Conservation (phyloP, 331 rosid genomes). For the Dryas integrifolia region DNA sequence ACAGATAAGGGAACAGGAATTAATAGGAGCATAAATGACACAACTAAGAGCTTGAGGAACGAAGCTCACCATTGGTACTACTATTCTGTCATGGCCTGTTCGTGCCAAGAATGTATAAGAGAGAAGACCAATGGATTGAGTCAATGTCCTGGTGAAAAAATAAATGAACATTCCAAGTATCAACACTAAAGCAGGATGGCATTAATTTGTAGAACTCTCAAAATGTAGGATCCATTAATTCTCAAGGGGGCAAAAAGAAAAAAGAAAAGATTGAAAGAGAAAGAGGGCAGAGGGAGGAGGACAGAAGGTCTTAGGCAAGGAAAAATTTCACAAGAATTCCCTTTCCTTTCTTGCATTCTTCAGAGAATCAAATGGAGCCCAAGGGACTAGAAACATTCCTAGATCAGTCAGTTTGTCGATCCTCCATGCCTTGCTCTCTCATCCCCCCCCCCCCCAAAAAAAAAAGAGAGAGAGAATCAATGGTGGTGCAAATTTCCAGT, state of each 20-base stretch:
- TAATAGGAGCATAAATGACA: background rate
- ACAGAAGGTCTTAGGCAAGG: too few relatives aligned
- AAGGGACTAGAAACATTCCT: too few relatives aligned
- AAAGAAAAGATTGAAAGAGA: background rate
- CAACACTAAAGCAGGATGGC: background rate
- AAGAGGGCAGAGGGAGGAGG: too few relatives aligned
- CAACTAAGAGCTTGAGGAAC: conserved; percentile 16
- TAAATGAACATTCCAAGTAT: too few relatives aligned
- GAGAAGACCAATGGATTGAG: conserved; percentile 86
- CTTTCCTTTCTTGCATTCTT: too few relatives aligned
- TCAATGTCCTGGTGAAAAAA: conserved; percentile 48
- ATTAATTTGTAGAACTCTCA: background rate
- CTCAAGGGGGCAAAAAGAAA: background rate
- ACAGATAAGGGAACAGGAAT: background rate
- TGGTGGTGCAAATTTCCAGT: too few relatives aligned
- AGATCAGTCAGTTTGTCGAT: too few relatives aligned
- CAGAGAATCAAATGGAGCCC: too few relatives aligned
- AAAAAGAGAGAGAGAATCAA: too few relatives aligned
- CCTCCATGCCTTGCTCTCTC: too few relatives aligned
- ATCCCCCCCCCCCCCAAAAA: too few relatives aligned
- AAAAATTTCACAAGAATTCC: too few relatives aligned
- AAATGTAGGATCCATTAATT: background rate
- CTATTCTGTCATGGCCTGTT: conserved; percentile 66
- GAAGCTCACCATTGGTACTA: conserved; percentile 83
- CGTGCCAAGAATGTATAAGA: conserved; percentile 72